Conservation (phyloP, 176 grass and related monocot genomes). For the Avena insularis region DNA sequence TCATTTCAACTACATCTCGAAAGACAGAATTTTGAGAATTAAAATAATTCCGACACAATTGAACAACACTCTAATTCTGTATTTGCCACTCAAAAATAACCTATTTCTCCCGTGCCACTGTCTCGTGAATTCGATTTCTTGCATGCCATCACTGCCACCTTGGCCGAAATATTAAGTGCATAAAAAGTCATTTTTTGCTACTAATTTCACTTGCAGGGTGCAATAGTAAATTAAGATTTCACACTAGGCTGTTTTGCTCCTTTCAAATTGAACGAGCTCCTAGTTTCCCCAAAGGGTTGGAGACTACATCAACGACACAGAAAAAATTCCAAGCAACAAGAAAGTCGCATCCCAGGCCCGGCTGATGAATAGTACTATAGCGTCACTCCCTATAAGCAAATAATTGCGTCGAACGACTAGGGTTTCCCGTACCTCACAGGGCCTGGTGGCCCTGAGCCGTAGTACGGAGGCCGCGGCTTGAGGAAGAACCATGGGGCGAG, state of each 20-base stretch:
- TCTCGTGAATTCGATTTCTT: background rate
- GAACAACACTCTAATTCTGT: background rate
- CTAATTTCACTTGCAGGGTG: background rate
- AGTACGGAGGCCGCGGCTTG: background rate
- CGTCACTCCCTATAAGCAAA: background rate
- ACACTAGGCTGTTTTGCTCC: background rate
- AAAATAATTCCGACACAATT: background rate
- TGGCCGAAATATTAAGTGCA: too few species aligned
- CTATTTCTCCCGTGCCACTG: background rate
- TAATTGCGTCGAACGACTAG: background rate
- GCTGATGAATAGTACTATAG: background rate
- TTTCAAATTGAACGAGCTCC: background rate
- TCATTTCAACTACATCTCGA: background rate
- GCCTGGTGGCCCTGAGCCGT: background rate
- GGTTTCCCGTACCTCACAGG: background rate
- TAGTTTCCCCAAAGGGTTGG: background rate
- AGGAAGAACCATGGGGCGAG: background rate
- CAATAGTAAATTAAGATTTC: background rate
- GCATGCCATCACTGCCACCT: background rate
- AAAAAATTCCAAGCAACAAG: background rate
- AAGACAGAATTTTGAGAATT: background rate
- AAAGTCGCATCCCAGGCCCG: background rate
- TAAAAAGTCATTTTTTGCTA: too few species aligned
- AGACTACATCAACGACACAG: background rate
- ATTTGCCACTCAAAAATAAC: background rate